Base-by-base conservation (phyloP, 768 basidiomycete species). In the Clitopilus passeckerianus region DNA sequence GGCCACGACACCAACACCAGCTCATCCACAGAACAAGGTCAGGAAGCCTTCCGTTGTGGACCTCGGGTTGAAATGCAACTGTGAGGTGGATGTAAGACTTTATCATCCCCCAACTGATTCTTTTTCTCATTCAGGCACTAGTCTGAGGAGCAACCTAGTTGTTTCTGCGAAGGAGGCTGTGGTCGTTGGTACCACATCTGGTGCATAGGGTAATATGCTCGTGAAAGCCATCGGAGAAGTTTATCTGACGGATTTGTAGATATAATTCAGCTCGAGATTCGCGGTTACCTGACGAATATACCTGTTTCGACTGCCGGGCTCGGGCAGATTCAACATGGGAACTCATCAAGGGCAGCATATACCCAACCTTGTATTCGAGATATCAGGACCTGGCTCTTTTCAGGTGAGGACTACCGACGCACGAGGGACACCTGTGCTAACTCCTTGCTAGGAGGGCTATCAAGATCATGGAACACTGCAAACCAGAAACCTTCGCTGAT, bases 261-360 rank as follows among this genome's bases (percentile, higher is more conserved):
- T 93, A 82, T 69, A 88, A 92, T 65, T 80, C 82, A 5, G 70
- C 70, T 3, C 67, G 77, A 22, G 90, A 91, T 63, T 62, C 67
- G 23, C 81, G 85, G 12, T 73, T 92, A 44, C 90, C 89, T 1
- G 57, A 68, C 0, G 74, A 77, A 59, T 92, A 90, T 62, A 66
- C 80, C 27, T 93, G 91, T 72, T 88, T 92, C 70, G 86, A 89
- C 64, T 93, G 91, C 69, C 86, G 89, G 34, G 76, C 89, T 52
- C 82, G 78, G 54, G 80, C 77, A 12, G 89, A 90, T 63, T 71
- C 78, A 37, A 84, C 84, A 60, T 91, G 89, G 87, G 83, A 86
- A 50, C 74, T 91, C 16, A 86, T 91, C 65, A 80, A 83, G 58
- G 73, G 78, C 37, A 79, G 81, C 61, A 68, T 84, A 34, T 85